Conservation (phyloP, 2,329 filamentous ascomycete genomes). For the Raffaelea ambrosiae region DNA sequence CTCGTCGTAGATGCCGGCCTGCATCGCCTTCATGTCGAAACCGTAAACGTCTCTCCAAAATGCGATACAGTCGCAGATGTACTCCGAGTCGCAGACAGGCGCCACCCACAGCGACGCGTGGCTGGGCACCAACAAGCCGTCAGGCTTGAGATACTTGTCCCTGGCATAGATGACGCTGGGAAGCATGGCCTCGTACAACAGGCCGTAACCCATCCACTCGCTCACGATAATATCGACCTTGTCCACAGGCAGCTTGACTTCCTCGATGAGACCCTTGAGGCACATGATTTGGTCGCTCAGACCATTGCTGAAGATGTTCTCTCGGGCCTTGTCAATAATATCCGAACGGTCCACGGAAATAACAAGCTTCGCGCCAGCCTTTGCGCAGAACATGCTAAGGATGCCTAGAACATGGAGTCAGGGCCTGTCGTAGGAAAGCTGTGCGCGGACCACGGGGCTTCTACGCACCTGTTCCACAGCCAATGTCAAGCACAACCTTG, state of each 20-base stretch:
- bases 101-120: conserved; percentile 78
- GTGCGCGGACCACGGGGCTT: neutral
- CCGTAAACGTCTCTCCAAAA: conserved; percentile 94
- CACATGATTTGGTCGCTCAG: conserved; percentile 68
- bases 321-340: conserved; percentile 78
- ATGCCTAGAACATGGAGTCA: conserved; percentile 41
- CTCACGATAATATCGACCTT: conserved; percentile 92
- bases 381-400: conserved; percentile 88
- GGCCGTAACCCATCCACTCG: conserved; percentile 96
- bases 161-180: conserved; percentile 84
- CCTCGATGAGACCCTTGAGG: conserved; percentile 79
- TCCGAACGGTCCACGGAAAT: conserved; percentile 88
- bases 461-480: conserved; percentile 58
- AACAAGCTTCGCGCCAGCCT: conserved; percentile 77
- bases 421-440: neutral
- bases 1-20: conserved; percentile 71
- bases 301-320: conserved; percentile 76
- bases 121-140: conserved; percentile 78
- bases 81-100: conserved; percentile 69
- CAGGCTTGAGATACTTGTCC: conserved; percentile 73
- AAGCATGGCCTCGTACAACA: conserved; percentile 93
- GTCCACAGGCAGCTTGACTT: conserved; percentile 67
- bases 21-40: conserved; percentile 91
- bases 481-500: conserved; percentile 85
- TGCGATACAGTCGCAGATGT: conserved; percentile 65